These are phyloP conservation scores for Mrakia gelida DNA, from an alignment of 768 basidiomycete genomes.

Conservation along the genomic window DNA sequence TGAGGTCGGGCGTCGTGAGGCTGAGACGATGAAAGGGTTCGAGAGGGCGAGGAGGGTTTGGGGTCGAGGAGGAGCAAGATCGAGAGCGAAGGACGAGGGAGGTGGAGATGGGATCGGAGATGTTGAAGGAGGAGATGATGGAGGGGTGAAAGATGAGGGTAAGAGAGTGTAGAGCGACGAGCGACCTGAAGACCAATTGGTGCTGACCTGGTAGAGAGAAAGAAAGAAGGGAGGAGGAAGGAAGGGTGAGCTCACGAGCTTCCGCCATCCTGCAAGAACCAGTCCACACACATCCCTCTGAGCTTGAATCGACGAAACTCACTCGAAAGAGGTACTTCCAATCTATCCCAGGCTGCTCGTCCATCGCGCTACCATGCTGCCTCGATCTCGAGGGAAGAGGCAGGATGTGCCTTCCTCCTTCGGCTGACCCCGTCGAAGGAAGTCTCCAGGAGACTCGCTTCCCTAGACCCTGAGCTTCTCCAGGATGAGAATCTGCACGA, in stretches of 20 bases:
- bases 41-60: neutral
- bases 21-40: neutral
- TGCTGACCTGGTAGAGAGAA: neutral
- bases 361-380: neutral
- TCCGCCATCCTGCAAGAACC: neutral
- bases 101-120: neutral
- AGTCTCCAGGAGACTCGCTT: neutral
- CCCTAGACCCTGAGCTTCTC: neutral
- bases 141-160: neutral
- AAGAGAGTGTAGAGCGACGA: neutral
- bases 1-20: neutral
- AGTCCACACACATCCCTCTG: neutral
- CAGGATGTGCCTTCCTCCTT: neutral
- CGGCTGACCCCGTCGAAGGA: neutral
- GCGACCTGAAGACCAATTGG: slow-evolving; percentile 25
- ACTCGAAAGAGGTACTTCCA: slow-evolving; percentile 30
- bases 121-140: too few species aligned
- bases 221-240: neutral
- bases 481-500: neutral
- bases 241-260: neutral
- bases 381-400: neutral
- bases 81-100: neutral
- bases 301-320: neutral
- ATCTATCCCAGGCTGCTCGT: neutral
- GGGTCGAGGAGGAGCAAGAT: neutral